phyloP scores from a whole-genome alignment of 2,329 filamentous ascomycete species.

The Pyrenophora graminea region DNA sequence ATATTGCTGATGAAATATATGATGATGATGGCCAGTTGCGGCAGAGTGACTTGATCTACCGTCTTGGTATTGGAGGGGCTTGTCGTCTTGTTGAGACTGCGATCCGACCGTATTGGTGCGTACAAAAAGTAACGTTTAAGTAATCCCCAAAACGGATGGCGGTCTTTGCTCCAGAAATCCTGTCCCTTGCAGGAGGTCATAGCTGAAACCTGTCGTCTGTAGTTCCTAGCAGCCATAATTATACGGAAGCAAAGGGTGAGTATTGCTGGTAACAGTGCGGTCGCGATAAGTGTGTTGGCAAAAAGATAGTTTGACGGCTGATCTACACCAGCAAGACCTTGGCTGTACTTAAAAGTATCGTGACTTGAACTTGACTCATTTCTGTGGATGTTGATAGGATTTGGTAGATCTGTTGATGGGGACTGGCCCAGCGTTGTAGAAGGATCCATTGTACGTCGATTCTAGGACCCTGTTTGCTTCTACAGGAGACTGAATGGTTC shows the following conservation, averaged over 20 bases:
- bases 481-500: neutral
- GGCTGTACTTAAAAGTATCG: constrained; percentile 39
- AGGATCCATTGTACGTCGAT: neutral
- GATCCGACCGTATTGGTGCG: constrained; percentile 45
- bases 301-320: constrained; percentile 50
- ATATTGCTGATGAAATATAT: constrained; percentile 48
- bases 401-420: neutral
- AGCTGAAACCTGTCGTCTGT: constrained; percentile 13
- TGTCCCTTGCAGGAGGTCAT: constrained; percentile 13
- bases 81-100: constrained; percentile 45
- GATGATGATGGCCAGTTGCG: constrained; percentile 48
- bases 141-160: constrained; percentile 20
- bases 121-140: constrained; percentile 49
- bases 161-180: constrained; percentile 18
- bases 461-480: neutral
- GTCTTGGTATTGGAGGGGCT: constrained; percentile 27
- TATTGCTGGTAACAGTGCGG: constrained; percentile 10
- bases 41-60: constrained; percentile 36
- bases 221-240: constrained; percentile 6
- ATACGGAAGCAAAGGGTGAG: constrained; percentile 13
- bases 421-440: neutral
- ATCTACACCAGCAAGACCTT: constrained; percentile 51
- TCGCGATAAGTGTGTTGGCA: constrained; percentile 18
- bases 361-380: constrained; percentile 6
- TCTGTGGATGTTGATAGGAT: constrained; percentile 9